Conservation (phyloP, 2,329 filamentous ascomycete genomes). For the Cladosporium phlei region DNA sequence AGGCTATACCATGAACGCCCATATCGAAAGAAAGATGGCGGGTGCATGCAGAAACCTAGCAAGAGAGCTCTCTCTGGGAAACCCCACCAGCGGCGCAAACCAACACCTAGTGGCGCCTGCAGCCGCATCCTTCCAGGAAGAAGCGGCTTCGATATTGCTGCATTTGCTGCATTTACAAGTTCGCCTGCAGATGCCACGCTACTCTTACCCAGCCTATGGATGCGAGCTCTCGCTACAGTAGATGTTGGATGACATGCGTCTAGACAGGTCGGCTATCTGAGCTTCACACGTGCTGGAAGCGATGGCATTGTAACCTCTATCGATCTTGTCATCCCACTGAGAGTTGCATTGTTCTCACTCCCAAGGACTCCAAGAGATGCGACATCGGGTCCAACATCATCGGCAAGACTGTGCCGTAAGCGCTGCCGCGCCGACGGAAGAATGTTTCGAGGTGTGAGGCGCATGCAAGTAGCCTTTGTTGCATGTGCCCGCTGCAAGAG, state of each 20-base stretch:
- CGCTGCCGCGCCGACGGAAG: conserved; percentile 8
- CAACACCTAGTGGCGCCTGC: conserved; percentile 13
- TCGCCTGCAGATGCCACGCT: not conserved
- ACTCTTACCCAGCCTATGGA: not conserved
- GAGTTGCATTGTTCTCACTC: too few species aligned
- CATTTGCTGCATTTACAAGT: too few species aligned
- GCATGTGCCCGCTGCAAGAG: conserved; percentile 7
- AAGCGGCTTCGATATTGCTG: not conserved
- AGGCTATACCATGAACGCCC: not conserved
- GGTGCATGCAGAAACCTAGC: conserved; percentile 4
- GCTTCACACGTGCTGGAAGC: not conserved
- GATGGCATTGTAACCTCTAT: not conserved
- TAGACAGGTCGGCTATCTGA: not conserved
- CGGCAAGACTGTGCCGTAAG: conserved; percentile 8
- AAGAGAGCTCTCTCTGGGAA: too few species aligned
- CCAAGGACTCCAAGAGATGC: not conserved
- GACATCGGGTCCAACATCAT: conserved; percentile 4
- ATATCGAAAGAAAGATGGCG: conserved; percentile 2
- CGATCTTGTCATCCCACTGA: not conserved
- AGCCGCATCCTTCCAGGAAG: conserved; percentile 7
- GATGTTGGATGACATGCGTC: not conserved
- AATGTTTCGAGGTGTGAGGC: conserved; percentile 10
- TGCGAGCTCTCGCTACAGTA: too few species aligned
- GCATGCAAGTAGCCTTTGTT: conserved; percentile 7
- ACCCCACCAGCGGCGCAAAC: conserved; percentile 2